Evolutionary conservation across 352 stramenopile genomes (phyloP), one percentile per base, ranked within the genome.

Genomic region (Globisporangium paddicum): DNA sequence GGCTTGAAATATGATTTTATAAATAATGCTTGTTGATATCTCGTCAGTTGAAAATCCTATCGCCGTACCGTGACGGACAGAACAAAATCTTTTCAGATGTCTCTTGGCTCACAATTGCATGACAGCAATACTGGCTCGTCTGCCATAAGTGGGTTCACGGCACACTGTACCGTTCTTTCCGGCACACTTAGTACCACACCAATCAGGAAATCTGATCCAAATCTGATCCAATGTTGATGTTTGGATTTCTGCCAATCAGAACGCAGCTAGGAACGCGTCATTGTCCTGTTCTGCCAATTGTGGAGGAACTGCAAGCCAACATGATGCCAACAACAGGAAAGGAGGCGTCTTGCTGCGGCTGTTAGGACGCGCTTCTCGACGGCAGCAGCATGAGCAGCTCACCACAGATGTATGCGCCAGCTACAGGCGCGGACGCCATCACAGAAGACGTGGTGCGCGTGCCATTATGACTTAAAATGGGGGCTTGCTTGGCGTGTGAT

Each of bases 381-480:
- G 18, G 2, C 23, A 58, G 14, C 40, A 44, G 14, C 18, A 44
- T 42, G 37, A 8, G 14, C 14, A 19, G n/a, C 14, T 5, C 37
- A 56, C 18, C 46, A 10, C 6, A 25, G 30, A 2, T 23, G 21
- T 26, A 38, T 42, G 34, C 25, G 25, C 41, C 44, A 34, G 19
- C 44, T 28, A 21, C 34, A 25, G 45, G 44, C 34, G 60, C 48
- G 0, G 53, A 61, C 34, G 53, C 54, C 21, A 62, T 66, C 50
- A 64, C 58, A 42, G 75, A 86, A 32, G 75, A 87, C 35, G 45
- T 82, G 63, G 77, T 87, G 55, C 38, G 57, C 45, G 11, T 47
- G 16, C 47, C 9, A 16, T 16, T 19, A 13, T 13, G 21, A 18
- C 14, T 13, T 19, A 16, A 23, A 32, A 9, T 58, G 14, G 11